phyloP scores from a whole-genome alignment of 1,284 basidiomycete genomes.

The Boletus sp. region DNA sequence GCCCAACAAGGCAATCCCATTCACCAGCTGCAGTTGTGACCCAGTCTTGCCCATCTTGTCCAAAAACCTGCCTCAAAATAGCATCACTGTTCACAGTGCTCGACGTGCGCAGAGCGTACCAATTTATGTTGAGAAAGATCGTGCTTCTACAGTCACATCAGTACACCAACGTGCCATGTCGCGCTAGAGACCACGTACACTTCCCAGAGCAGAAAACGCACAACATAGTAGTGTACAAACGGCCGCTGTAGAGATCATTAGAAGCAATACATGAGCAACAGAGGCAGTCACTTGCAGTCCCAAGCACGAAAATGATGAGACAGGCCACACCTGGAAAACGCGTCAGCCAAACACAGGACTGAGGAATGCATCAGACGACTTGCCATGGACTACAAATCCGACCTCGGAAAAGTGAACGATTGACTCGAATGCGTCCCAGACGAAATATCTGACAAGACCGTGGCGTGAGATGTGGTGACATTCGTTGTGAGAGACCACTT shows the following conservation, averaged over 20 bases:
- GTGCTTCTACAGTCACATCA: slow-evolving; percentile 54
- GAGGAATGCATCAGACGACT: slow-evolving; percentile 1
- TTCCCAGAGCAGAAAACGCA: slow-evolving; percentile 75
- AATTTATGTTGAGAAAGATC: slow-evolving; percentile 75
- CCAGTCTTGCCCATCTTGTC: slow-evolving; percentile 74
- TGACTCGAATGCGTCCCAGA: slow-evolving; percentile 55
- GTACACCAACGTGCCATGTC: slow-evolving; percentile 2
- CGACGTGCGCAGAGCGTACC: slow-evolving; percentile 39
- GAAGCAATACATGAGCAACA: neutral
- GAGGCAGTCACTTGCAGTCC: slow-evolving; percentile 49
- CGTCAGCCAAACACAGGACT: neutral
- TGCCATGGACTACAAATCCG: slow-evolving; percentile 69
- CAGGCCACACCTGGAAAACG: slow-evolving; percentile 51
- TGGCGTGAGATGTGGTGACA: neutral
- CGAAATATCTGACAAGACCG: slow-evolving; percentile 42
- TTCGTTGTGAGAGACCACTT: slow-evolving; percentile 15
- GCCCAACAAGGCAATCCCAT: slow-evolving; percentile 59
- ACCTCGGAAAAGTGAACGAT: slow-evolving; percentile 47
- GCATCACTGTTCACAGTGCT: neutral
- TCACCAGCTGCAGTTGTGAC: slow-evolving; percentile 60
- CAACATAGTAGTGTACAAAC: slow-evolving; percentile 69
- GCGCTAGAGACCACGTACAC: slow-evolving; percentile 41
- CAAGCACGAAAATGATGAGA: slow-evolving; percentile 54
- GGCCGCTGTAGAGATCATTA: slow-evolving; percentile 50
- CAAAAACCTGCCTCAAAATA: slow-evolving; percentile 51